A percentile compares a stretch with the other conserved stretches of the same genome.
These are phyloP conservation scores for Clarireedia sp. DNA, from an alignment of 2,329 filamentous ascomycete genomes.

Conservation along the genomic window DNA sequence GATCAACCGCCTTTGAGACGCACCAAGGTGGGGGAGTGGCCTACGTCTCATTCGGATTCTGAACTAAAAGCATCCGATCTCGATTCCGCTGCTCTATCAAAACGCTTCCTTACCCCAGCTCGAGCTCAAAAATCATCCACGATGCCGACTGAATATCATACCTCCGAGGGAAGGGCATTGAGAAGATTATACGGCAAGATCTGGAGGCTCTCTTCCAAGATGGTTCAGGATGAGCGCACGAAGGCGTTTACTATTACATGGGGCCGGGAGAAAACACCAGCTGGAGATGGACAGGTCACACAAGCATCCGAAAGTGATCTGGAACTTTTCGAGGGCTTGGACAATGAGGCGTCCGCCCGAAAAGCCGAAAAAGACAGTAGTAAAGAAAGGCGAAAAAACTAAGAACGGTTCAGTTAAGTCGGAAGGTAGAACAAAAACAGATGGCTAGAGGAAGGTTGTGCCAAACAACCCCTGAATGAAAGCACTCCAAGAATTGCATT, in stretches of 20 bases:
- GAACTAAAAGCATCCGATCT: neutral
- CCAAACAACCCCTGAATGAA: too few species aligned
- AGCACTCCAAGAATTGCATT: too few species aligned
- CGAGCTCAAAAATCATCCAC: neutral
- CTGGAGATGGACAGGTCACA: slow-evolving; percentile 28
- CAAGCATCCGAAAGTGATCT: slow-evolving; percentile 28
- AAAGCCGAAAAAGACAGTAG: neutral
- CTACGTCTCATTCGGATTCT: neutral
- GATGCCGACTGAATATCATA: neutral
- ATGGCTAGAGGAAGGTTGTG: too few species aligned
- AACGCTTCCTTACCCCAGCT: neutral
- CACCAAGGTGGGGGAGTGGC: slow-evolving; percentile 11
- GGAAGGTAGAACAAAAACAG: neutral
- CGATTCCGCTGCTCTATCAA: too few species aligned
- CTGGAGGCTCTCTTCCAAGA: slow-evolving; percentile 38
- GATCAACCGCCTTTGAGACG: slow-evolving; percentile 14
- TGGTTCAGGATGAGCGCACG: slow-evolving; percentile 29
- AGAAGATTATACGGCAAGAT: slow-evolving; percentile 40
- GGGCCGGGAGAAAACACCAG: slow-evolving; percentile 32
- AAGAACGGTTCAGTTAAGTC: too few species aligned
- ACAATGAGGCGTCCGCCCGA: neutral
- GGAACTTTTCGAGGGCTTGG: slow-evolving; percentile 39
- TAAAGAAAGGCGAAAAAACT: neutral
- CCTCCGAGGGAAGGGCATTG: slow-evolving; percentile 31
- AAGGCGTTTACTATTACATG: slow-evolving; percentile 36